Percentiles rank a stretch among this genome's conserved stretches.
Evolutionary conservation across 768 basidiomycete genomes (phyloP).

Genomic region (Boletus sp.): DNA sequence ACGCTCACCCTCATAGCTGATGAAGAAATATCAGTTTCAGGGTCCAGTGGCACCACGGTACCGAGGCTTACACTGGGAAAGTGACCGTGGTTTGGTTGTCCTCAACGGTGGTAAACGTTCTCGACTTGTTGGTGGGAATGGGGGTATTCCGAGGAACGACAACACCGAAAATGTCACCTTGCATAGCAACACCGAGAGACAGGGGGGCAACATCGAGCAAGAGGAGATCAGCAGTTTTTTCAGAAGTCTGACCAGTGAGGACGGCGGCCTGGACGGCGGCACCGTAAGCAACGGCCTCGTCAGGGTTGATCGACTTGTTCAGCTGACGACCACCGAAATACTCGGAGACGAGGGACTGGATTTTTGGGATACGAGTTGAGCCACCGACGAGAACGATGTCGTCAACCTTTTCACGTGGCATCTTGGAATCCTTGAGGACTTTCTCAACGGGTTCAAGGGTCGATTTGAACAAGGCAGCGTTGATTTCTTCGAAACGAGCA

Average conservation of each 20-base stretch:
- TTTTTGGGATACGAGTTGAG: conserved; percentile 99
- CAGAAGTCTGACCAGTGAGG: conserved; percentile 97
- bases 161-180: conserved; percentile 99
- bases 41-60: neutral
- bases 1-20: conserved; percentile 96
- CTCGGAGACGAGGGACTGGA: conserved; percentile 96
- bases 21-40: conserved; percentile 9
- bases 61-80: conserved; percentile 83
- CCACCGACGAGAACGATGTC: conserved; percentile 99
- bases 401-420: conserved; percentile 94
- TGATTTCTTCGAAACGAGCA: conserved; percentile 99
- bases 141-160: conserved; percentile 99
- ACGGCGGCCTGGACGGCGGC: conserved; percentile 99
- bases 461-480: conserved; percentile 91
- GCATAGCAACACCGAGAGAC: conserved; percentile 99
- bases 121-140: conserved; percentile 98
- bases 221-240: conserved; percentile 97
- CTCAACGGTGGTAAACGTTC: conserved; percentile 99
- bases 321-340: conserved; percentile 97
- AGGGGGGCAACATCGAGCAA: conserved; percentile 98
- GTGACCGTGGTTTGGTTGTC: conserved; percentile 99
- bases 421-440: conserved; percentile 98
- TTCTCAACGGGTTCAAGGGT: conserved; percentile 98
- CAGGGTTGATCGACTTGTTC: conserved; percentile 99
- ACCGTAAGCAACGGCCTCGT: conserved; percentile 99